Base-by-base conservation (phyloP, 2,329 filamentous ascomycete genomes). In the Akanthomyces uredinophilus region DNA sequence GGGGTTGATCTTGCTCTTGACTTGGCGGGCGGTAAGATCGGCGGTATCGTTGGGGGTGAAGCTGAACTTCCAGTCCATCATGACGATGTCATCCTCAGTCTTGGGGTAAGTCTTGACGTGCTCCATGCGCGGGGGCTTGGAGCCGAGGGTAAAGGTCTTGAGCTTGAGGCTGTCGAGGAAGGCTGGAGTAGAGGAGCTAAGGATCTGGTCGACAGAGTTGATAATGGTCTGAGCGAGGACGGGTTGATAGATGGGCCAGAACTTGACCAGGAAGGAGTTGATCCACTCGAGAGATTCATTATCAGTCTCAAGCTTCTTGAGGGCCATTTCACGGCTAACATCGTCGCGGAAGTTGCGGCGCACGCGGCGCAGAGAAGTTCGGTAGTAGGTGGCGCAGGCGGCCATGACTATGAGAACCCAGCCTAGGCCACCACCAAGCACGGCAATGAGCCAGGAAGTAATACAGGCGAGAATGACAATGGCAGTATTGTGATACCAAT, bases 1-100 rank as follows among this genome's bases (percentile, higher is more conserved):
- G 61, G 95, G 95, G 72, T 99, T 98, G 75, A 98, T 85, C 81
- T 96, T 97, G 81, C 93, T 92, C 80, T 91, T 94, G 71, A 97
- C 78, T 74, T 99, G 95, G 64, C 89, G 87, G 2, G 88, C 81
- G 2, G 95, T 99, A 83, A 99, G 86, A 74, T 99, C 95, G 67
- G 90, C 87, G 3, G 86, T 90, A 74, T 99, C 96, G 68, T 95
- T 98, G 39, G 95, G 95, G 0, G 91, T 98, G 78, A 99, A 99
- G 81, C 94, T 98, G 77, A 99, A 99, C 71, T 96, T 96, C 95
- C 95, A 99, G 74, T 99, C 95, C 95, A 99, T 99, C 70, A 98
- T 85, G 47, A 99, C 92, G 63, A 93, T 88, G 71, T 99, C 95
- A 66, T 97, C 93, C 68, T 97, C 92, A 1, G 91, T 91, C 75